Percentiles rank a stretch among this genome's conserved stretches.
These are phyloP conservation scores for Pythium coloratum DNA, from an alignment of 352 stramenopile genomes.

Conservation along the genomic window DNA sequence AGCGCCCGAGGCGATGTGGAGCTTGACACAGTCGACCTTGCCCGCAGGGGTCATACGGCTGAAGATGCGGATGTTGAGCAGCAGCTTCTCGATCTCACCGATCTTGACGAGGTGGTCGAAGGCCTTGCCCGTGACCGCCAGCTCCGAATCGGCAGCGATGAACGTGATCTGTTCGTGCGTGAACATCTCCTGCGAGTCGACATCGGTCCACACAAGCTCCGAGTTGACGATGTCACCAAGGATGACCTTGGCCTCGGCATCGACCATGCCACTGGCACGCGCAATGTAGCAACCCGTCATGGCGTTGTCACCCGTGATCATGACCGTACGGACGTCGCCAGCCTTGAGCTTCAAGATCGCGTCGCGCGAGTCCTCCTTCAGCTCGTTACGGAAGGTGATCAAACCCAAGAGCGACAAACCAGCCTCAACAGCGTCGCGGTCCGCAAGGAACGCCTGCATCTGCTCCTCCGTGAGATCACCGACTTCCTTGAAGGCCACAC, in stretches of 20 bases:
- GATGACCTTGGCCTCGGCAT: slow-evolving; percentile 43
- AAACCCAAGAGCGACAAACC: slow-evolving; percentile 76
- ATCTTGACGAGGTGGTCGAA: slow-evolving; percentile 73
- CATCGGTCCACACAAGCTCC: slow-evolving; percentile 65
- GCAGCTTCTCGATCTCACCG: slow-evolving; percentile 52
- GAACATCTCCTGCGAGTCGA: slow-evolving; percentile 54
- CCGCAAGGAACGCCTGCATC: slow-evolving; percentile 17
- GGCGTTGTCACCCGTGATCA: slow-evolving; percentile 90
- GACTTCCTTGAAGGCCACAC: slow-evolving; percentile 72
- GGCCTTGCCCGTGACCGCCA: slow-evolving; percentile 70
- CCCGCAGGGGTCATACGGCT: slow-evolving; percentile 73
- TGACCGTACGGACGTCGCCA: slow-evolving; percentile 75
- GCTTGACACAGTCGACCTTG: slow-evolving; percentile 71
- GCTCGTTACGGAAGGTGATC: slow-evolving; percentile 89
- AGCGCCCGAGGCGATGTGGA: slow-evolving; percentile 47
- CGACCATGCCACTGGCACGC: slow-evolving; percentile 62
- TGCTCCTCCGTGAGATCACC: slow-evolving; percentile 4
- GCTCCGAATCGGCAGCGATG: slow-evolving; percentile 29
- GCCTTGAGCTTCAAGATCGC: slow-evolving; percentile 79
- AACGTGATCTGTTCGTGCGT: slow-evolving; percentile 24
- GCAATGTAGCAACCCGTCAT: slow-evolving; percentile 82
- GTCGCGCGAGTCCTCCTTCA: slow-evolving; percentile 81
- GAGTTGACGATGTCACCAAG: slow-evolving; percentile 60
- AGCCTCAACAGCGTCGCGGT: slow-evolving; percentile 76
- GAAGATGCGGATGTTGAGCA: slow-evolving; percentile 77